Evolutionary conservation across 2,329 filamentous ascomycete species (phyloP), one percentile per base, ranked within the genome.

Genomic region (Septoria linicola): DNA sequence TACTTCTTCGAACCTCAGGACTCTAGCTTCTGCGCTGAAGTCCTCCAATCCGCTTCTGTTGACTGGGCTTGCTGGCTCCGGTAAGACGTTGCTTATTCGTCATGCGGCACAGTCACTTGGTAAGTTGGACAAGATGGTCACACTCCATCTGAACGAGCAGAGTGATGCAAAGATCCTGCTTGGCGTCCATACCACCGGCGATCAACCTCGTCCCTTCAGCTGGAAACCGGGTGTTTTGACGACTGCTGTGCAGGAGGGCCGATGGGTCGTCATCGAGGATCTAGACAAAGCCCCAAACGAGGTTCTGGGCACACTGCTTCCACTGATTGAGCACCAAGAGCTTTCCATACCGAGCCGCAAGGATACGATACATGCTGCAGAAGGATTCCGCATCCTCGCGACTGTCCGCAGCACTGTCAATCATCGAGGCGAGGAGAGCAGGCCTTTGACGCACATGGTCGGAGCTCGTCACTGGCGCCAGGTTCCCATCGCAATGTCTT

Each of bases 221-320:
- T 99, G 93, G 93, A 83, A 88, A 53, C 83, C 93, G 2, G 93
- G 93, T 71, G 88, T 97, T 16, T 75, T 99, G 61, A 96, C 93
- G 0, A 95, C 89, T 23, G 95, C 95, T 30, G 90, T 97, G 2
- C 85, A 81, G 65, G 92, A 99, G 74, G 95, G 93, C 13, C 81
- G 92, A 64, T 99, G 93, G 95, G 88, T 99, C 5, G 77, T 99
- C 59, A 95, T 99, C 53, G 95, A 99, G 70, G 95, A 99, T 69
- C 78, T 99, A 34, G 91, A 99, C 67, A 84, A 92, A 56, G 93
- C 93, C 8, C 93, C 95, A 3, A 92, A 89, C 59, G 93, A 99
- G 70, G 88, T 99, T 41, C 84, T 99, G 69, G 95, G 92, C 67
- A 90, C 91, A 11, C 80, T 99, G 21, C 77, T 99, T 20, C 93